Percentiles rank a stretch among this genome's conserved stretches.
phyloP scores from a whole-genome alignment of 495 filamentous ascomycete genomes.

The Talaromyces borbonicus region DNA sequence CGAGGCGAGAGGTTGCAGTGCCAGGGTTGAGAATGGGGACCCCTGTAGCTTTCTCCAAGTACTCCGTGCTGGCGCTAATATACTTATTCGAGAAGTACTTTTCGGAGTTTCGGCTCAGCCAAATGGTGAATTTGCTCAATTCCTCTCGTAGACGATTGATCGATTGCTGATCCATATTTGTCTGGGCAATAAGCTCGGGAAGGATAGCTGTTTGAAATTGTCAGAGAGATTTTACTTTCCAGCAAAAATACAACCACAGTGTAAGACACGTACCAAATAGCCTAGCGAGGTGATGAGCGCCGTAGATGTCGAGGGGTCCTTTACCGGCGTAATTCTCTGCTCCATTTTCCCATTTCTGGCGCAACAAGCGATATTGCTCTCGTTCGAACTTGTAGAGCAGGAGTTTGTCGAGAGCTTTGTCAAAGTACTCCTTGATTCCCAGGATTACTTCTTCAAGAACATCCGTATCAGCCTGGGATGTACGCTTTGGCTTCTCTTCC shows the following conservation, averaged over 20 bases:
- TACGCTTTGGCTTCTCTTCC: slow-evolving; percentile 57
- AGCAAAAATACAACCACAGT: slow-evolving; percentile 4
- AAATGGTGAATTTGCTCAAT: slow-evolving; percentile 66
- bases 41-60: slow-evolving; percentile 45
- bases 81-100: slow-evolving; percentile 74
- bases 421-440: slow-evolving; percentile 85
- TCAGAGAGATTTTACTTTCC: slow-evolving; percentile 4
- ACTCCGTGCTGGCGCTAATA: slow-evolving; percentile 52
- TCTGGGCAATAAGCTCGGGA: slow-evolving; percentile 90
- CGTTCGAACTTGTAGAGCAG: slow-evolving; percentile 90
- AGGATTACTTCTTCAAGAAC: slow-evolving; percentile 80
- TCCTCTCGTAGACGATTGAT: slow-evolving; percentile 83
- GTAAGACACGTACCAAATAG: slow-evolving; percentile 61
- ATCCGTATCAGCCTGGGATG: slow-evolving; percentile 56
- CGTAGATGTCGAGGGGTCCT: slow-evolving; percentile 69
- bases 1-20: slow-evolving; percentile 21
- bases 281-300: slow-evolving; percentile 80
- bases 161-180: slow-evolving; percentile 90
- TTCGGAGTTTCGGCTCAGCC: slow-evolving; percentile 62
- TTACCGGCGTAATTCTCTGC: slow-evolving; percentile 54
- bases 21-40: slow-evolving; percentile 19
- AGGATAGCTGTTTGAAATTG: slow-evolving; percentile 54
- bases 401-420: slow-evolving; percentile 73
- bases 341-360: slow-evolving; percentile 47
- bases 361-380: slow-evolving; percentile 66